Conservation (phyloP, 78 protist species). For the Tieghemostelium lacteum region DNA sequence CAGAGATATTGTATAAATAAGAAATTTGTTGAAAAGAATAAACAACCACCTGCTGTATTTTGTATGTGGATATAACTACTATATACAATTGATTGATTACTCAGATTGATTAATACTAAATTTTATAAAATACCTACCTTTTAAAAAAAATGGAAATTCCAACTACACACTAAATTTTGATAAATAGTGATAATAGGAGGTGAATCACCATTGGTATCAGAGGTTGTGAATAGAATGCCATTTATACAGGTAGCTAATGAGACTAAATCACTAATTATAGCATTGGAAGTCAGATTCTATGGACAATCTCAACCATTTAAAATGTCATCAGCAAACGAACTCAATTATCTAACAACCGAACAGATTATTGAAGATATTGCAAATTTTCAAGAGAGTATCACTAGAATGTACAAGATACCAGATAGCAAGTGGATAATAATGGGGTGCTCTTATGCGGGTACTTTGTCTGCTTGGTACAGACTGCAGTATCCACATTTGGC, state of each 20-base stretch:
- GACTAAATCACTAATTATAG: conserved; percentile 28
- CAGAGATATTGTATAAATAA: conserved; percentile 59
- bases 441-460: conserved; percentile 76
- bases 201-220: conserved; percentile 35
- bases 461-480: conserved; percentile 73
- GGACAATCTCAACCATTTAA: conserved; percentile 62
- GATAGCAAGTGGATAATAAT: conserved; percentile 47
- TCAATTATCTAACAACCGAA: conserved; percentile 46
- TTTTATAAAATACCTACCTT: too few relatives aligned
- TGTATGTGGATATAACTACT: not conserved
- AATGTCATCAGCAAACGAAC: conserved; percentile 24
- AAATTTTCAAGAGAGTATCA: conserved; percentile 10
- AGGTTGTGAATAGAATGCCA: conserved; percentile 25
- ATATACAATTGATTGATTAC: not conserved
- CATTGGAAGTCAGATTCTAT: conserved; percentile 62
- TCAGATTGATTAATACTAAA: too few relatives aligned
- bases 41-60: conserved; percentile 20
- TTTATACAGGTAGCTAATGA: conserved; percentile 52
- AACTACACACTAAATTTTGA: too few relatives aligned
- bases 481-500: conserved; percentile 59
- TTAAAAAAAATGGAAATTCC: too few relatives aligned
- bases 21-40: not conserved
- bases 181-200: conserved; percentile 30
- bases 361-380: conserved; percentile 76
- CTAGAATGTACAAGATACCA: not conserved